Base-by-base conservation (phyloP, 805 yeast genomes). In the Metschnikowia santaceciliae region DNA sequence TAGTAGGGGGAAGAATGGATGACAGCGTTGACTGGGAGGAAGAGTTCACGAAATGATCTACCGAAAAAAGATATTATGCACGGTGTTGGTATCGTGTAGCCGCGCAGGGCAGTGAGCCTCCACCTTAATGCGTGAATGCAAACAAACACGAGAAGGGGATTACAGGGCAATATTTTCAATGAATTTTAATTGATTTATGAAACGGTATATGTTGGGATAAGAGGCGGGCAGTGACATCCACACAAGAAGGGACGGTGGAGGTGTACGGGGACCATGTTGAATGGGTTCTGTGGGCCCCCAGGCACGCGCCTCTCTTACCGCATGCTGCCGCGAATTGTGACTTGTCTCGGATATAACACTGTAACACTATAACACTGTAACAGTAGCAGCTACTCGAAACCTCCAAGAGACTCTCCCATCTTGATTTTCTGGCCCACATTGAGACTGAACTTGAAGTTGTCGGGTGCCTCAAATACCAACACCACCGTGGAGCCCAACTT, bases 401-500 rank as follows among this genome's bases (percentile, higher is more conserved):
- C 69, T 22, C 97, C 96, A 42, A 91, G 71, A 10, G 79, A 62
- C 70, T 92, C 86, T 11, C 99, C 99, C 82, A 92, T 82, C 64
- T 83, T 82, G 43, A 94, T 90, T 56, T 74, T 78, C 58, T 90
- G 84, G n/a, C 95, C 95, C 14, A 79, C 77, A 43, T 78, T 72
- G 42, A 90, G 77, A 35, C 78, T 71, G 63, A 90, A 94, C 61
- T 80, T 69, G 67, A 92, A 94, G 54, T 77, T 73, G 51, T 77
- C 79, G 23, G 99, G 99, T 1, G 97, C 99, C 71, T 94, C 99
- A 69, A 94, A 94, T 20, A 92, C 95, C 56, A 94, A 75, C 15
- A 94, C 99, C n/a, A 94, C 94, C 0, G 99, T 94, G 30, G 96
- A 86, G 0, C 99, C 99, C 48, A 94, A 76, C 74, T 88, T 88